Evolutionary conservation across 2,329 filamentous ascomycete species (phyloP).

Genomic region (Neopestalotiopsis rosae): DNA sequence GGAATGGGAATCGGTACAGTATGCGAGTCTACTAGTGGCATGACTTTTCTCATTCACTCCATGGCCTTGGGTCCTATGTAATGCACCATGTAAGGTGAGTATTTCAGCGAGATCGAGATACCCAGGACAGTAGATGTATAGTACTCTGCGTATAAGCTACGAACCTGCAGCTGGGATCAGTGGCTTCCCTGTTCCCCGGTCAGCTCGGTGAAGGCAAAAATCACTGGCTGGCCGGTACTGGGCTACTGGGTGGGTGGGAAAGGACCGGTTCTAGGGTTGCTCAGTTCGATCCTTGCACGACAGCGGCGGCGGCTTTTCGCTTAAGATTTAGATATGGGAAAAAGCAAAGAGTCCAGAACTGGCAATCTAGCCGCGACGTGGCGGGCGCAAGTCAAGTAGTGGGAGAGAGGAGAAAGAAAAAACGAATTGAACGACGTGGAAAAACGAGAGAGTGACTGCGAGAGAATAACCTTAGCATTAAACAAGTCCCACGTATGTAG

Average conservation of each 20-base stretch:
- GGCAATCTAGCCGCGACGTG: background rate
- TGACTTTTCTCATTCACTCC: background rate
- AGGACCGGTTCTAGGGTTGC: background rate
- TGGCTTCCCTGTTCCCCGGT: background rate
- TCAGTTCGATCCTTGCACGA: background rate
- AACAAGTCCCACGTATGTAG: background rate
- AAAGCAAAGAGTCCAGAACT: background rate
- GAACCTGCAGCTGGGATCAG: constrained; percentile 2
- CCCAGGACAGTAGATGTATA: background rate
- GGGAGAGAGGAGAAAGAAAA: background rate
- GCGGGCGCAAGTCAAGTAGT: background rate
- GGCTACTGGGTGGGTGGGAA: background rate
- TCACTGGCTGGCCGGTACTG: background rate
- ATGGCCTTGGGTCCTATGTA: background rate
- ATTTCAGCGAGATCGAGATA: background rate
- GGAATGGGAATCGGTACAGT: background rate
- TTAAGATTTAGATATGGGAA: background rate
- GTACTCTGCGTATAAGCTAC: background rate
- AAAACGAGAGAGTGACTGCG: background rate
- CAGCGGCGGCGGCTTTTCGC: background rate
- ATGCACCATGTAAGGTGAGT: background rate
- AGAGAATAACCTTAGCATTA: background rate
- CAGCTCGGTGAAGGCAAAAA: background rate
- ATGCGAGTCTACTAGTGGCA: background rate
- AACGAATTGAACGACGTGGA: background rate